Conservation (phyloP, 345 rosid species). For the Nephelium lappaceum region DNA sequence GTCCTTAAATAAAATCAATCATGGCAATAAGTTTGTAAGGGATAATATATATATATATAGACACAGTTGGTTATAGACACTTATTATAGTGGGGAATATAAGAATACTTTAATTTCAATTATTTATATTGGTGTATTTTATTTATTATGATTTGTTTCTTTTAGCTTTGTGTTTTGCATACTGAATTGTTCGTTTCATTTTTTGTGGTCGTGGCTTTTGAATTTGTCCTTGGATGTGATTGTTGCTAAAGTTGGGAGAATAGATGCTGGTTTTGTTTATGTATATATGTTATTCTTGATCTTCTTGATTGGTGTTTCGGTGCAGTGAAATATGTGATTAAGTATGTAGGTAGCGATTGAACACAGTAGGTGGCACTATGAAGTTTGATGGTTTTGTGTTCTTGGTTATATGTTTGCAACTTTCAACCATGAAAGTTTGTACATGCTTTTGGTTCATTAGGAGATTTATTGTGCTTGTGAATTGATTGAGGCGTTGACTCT, state of each 20-base stretch:
- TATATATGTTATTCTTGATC: constrained; percentile 4
- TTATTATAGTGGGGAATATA: constrained; percentile 44
- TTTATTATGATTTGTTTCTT: constrained; percentile 19
- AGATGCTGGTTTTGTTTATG: not conserved
- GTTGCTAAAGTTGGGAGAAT: constrained; percentile 4
- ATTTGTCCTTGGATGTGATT: not conserved
- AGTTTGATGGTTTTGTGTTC: not conserved
- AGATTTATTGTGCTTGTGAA: not conserved
- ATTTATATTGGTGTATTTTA: constrained; percentile 24
- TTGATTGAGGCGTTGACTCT: constrained; percentile 1
- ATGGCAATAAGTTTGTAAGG: constrained; percentile 48
- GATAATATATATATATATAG: constrained; percentile 35
- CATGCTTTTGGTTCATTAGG: not conserved
- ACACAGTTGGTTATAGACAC: constrained; percentile 35
- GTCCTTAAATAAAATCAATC: constrained; percentile 48
- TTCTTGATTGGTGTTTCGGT: not conserved
- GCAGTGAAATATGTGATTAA: not conserved
- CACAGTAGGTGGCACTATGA: not conserved
- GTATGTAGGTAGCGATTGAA: not conserved
- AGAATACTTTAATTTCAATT: constrained; percentile 32
- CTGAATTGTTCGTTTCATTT: constrained; percentile 6
- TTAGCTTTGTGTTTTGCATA: constrained; percentile 6
- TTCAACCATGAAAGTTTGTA: not conserved
- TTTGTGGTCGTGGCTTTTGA: not conserved
- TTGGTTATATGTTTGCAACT: not conserved